Base-by-base conservation (phyloP, 2,329 filamentous ascomycete genomes). In the Fusarium sublunatum region DNA sequence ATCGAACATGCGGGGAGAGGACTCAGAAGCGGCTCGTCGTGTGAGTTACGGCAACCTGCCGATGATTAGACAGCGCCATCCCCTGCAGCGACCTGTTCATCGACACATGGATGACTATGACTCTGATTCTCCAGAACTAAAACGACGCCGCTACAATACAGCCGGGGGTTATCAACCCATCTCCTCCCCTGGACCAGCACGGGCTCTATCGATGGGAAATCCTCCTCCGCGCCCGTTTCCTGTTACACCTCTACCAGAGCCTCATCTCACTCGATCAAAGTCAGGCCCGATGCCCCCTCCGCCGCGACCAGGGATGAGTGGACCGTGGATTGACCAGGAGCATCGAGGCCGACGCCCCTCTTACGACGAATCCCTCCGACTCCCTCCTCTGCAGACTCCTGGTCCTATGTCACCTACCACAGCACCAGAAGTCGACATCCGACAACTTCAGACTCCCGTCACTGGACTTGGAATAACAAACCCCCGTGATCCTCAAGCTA, bases 81-180 rank as follows among this genome's bases (percentile, higher is more conserved):
- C 59, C 5, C 50, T 67, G 10, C 72, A 72, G 29, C 59, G 70
- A 15, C 56, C 68, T 24, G 47, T 44, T 8, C 58, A 69, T 31
- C 68, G 70, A 43, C 72, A 75, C 1, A 49, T 64, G 26, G 75
- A 80, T 19, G 77, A 79, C 19, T 75, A 79, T 47, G 75, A 80
- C 11, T 70, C 74, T 12, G 65, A 74, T 15, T 80, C 79, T 45
- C 78, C 81, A 47, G 88, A 90, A 49, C 74, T 77, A 26, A 91
- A 91, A 71, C 83, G 88, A 53, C 85, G 89, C 22, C 84, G 88
- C 34, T 84, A 84, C 69, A 85, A 84, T 61, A 79, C 78, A 39
- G 64, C 64, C 49, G 75, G 71, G 2, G 67, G 71, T 11, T 79
- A 77, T 31, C 76, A 75, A 38, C 50, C 69, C 2, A 63, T 59